phyloP scores from a whole-genome alignment of 192 early-diverging fungal species.

The Spizellomyces sp. region DNA sequence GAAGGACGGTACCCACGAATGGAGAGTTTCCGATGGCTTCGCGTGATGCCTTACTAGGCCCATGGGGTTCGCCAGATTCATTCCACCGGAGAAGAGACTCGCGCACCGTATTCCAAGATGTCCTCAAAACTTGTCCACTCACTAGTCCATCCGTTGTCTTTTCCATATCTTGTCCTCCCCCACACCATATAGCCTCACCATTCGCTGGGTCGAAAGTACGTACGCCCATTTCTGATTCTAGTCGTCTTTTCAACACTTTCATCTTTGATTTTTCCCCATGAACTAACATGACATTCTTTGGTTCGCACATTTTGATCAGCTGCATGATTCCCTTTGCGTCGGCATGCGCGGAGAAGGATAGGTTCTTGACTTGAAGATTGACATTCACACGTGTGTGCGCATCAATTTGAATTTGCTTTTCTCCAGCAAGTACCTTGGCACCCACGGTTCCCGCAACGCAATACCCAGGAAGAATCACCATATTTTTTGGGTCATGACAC shows the following conservation, averaged over 20 bases:
- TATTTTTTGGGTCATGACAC: slow-evolving; percentile 89
- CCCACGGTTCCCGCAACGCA: slow-evolving; percentile 97
- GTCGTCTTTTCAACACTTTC: slow-evolving; percentile 77
- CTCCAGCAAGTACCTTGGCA: slow-evolving; percentile 86
- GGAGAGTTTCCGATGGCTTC: too few relatives aligned
- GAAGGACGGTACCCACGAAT: too few relatives aligned
- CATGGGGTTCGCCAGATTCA: too few relatives aligned
- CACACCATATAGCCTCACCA: slow-evolving; percentile 50
- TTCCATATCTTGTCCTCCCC: too few relatives aligned
- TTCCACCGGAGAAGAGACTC: too few relatives aligned
- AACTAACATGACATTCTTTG: slow-evolving; percentile 85
- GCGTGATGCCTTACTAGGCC: too few relatives aligned
- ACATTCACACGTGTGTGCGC: slow-evolving; percentile 67
- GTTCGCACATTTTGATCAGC: slow-evolving; percentile 86
- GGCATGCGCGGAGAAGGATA: slow-evolving; percentile 96
- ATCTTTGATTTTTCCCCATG: slow-evolving; percentile 94
- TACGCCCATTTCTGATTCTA: slow-evolving; percentile 81
- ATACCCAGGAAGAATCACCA: slow-evolving; percentile 98
- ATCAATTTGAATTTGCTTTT: slow-evolving; percentile 86
- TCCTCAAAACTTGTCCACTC: too few relatives aligned
- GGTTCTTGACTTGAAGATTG: slow-evolving; percentile 89
- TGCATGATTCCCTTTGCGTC: slow-evolving; percentile 98
- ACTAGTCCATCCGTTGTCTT: too few relatives aligned
- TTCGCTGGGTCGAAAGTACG: slow-evolving; percentile 89
- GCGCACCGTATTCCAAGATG: too few relatives aligned